A percentile compares a stretch with the other conserved stretches of the same genome.
Conservation (phyloP, 129 eudicot genomes). For the Saposhnikovia divaricata region DNA sequence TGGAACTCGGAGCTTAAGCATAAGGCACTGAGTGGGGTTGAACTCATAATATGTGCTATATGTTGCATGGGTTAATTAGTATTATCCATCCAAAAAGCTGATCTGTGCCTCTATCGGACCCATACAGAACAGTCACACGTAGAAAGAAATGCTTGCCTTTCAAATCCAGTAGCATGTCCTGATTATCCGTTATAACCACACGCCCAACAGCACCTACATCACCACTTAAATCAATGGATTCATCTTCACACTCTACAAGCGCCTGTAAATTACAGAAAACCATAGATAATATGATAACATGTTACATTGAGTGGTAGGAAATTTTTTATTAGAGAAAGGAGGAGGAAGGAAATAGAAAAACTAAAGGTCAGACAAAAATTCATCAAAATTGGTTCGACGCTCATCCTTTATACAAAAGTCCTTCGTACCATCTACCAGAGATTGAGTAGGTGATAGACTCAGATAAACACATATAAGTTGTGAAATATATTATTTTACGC, state of each 20-base stretch:
- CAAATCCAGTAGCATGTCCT: constrained; percentile 83
- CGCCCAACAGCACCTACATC: constrained; percentile 95
- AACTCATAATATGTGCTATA: not conserved
- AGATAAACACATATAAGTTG: not conserved
- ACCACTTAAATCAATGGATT: constrained; percentile 94
- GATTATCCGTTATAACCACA: constrained; percentile 57
- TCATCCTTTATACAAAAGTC: not conserved
- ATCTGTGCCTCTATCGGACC: not conserved
- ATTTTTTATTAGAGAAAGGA: not conserved
- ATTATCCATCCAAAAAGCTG: constrained; percentile 7
- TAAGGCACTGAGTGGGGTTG: not conserved
- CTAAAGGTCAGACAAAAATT: constrained; percentile 1
- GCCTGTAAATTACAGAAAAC: constrained; percentile 44
- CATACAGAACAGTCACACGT: not conserved
- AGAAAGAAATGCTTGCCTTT: constrained; percentile 44
- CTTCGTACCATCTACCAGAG: not conserved
- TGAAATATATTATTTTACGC: not conserved
- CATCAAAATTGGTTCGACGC: not conserved
- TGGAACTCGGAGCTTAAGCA: not conserved
- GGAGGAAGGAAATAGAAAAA: not conserved
- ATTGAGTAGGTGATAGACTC: not conserved
- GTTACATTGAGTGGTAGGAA: not conserved
- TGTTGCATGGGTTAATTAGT: not conserved
- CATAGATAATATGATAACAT: not conserved
- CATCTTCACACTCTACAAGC: constrained; percentile 98